Evolutionary conservation across 306 rosid genomes (phyloP), one percentile per base, ranked within the genome.

Genomic region (Castanopsis chinensis): DNA sequence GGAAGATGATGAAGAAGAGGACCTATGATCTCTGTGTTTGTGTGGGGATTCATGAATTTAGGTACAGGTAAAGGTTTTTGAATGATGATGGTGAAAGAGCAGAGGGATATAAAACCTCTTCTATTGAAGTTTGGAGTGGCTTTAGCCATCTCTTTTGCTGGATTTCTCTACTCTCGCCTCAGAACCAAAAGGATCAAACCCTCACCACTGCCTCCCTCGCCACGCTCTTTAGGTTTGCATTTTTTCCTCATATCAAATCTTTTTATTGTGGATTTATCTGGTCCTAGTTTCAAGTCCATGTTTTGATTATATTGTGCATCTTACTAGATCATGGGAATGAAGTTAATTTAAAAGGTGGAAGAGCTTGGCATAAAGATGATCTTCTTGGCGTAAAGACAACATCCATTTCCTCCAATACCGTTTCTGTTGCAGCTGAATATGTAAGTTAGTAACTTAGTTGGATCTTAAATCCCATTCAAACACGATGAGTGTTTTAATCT

Each of bases 81-180:
- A 56, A 49, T 55, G 78, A 54, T 51, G 68, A 84, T 73, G 81
- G 69, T 23, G 77, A 74, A 68, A 82, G 87, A 86, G 75, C 86
- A 79, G 73, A 75, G 61, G 71, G 87, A 90, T 52, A 76, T 87
- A 64, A 91, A 88, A 84, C 97, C 91, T 71, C 13, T 83, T 65
- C 51, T 95, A 37, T 21, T 92, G 64, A 91, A 91, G 72, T 55
- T 91, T 81, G 98, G 96, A 65, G 72, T 92, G 81, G 95, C 90
- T 78, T 79, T 95, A 57, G 93, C 89, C 69, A 59, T 94, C 76
- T 90, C 97, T 19, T 86, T 94, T 76, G 99, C 97, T 75, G 92
- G 97, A 45, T 87, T 87, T 74, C 37, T 91, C 68, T 87, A 27
- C 53, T 85, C 94, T 78, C 92, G 89, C 77, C 21, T 83, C 76